Conservation (phyloP, 1,284 basidiomycete species). For the Phlebopus sp. region DNA sequence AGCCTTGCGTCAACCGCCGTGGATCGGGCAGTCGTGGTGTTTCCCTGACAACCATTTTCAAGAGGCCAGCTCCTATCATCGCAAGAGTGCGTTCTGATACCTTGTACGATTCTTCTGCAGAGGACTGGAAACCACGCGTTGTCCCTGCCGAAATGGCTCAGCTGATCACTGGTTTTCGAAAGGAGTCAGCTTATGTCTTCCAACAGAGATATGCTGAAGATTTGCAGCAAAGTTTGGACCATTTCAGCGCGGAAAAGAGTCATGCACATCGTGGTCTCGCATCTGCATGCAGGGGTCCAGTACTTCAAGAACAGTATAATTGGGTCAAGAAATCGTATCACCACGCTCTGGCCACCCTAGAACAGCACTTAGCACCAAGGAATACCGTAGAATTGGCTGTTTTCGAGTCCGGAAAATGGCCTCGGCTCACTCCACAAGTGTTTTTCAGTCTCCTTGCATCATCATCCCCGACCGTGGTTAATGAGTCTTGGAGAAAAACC, state of each 20-base stretch:
- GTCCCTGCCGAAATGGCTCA: no score
- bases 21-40: background rate
- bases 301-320: slow-evolving; percentile 1
- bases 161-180: no score
- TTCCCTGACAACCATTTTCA: slow-evolving; percentile 10
- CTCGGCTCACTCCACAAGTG: slow-evolving; percentile 22
- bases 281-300: background rate
- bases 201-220: no score
- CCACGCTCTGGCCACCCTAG: slow-evolving; percentile 2
- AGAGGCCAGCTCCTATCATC: background rate
- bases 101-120: no score
- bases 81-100: background rate
- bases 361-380: slow-evolving; percentile 8
- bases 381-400: slow-evolving; percentile 8
- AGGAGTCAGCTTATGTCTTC: no score
- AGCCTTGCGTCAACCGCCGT: slow-evolving; percentile 1
- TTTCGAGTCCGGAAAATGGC: slow-evolving; percentile 20
- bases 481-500: slow-evolving; percentile 23
- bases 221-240: slow-evolving; percentile 10
- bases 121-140: no score
- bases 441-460: slow-evolving; percentile 24
- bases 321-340: background rate
- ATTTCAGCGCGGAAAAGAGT: slow-evolving; percentile 9
- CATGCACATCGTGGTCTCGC: background rate
- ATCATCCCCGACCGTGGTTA: slow-evolving; percentile 5